Evolutionary conservation across 805 yeast genomes (phyloP), one percentile per base, ranked within the genome.

Genomic region (Kuraishia hungarica): DNA sequence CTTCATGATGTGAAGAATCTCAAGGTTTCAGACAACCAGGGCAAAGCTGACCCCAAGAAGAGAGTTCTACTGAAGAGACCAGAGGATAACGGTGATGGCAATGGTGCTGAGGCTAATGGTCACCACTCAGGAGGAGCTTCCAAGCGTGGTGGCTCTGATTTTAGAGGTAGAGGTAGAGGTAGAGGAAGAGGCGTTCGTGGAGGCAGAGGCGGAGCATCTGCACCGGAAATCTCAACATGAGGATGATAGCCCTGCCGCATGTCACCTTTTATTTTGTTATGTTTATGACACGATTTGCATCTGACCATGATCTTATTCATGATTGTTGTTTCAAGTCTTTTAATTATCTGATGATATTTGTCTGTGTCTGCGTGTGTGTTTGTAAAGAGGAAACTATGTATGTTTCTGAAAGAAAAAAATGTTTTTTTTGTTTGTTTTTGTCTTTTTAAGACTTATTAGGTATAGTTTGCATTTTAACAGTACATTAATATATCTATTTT

Each of bases 131-230:
- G 29, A 26, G 29, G 10, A 10, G 20, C 43, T 20, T 10, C 47
- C 29, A 19, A 46, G 20, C 47, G 47, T 15, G 24, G 47, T 13
- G 39, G 54, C 13, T 23, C 43, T 1, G 54, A 39, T 7, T 13
- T 19, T 26, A 24, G 57, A 53, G 50, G 56, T 21, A 55, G 58
- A 35, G 53, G 55, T 39, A 55, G 54, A 21, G 55, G 60, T 20
- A 48, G 54, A 2, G 39, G 54, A 6, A 59, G 63, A 29, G 59
- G 65, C 2, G 61, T 61, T 11, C 54, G 59, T 39, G 59, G 64
- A 54, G 66, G 66, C 17, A 56, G 64, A 53, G 64, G 64, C 17
- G 55, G 62, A 11, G 48, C 35, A 46, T 23, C 39, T 50, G 43
- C 39, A 35, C 17, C 43, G 3, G 43, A 35, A 17, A 13, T 35